Evolutionary conservation across 164 flowering plant genomes (phyloP).

Genomic region (Magnolia officinalis): DNA sequence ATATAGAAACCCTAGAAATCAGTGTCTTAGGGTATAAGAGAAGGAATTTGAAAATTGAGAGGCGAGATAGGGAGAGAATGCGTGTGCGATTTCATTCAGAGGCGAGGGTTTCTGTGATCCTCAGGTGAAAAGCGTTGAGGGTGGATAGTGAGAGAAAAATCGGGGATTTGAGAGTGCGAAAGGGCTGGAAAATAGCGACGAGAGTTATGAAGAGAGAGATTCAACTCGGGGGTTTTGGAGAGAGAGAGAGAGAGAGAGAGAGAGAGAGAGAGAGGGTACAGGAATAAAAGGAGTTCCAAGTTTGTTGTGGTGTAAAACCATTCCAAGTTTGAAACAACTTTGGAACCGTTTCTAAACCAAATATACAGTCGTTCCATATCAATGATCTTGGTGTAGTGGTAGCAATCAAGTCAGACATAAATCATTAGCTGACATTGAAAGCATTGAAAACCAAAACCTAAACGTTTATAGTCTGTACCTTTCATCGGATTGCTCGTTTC

Average conservation of each 20-base stretch:
- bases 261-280: slow-evolving; percentile 7
- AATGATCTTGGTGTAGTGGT: no score
- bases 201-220: slow-evolving; percentile 19
- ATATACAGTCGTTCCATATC: no score
- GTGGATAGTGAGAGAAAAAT: background rate
- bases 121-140: slow-evolving; percentile 9
- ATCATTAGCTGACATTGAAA: no score
- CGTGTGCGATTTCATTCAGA: background rate
- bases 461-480: no score
- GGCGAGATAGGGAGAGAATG: background rate
- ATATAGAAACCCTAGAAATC: slow-evolving; percentile 8
- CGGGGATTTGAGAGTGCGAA: slow-evolving; percentile 31
- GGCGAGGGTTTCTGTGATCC: background rate
- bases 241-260: slow-evolving; percentile 7
- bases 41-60: background rate
- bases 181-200: slow-evolving; percentile 13
- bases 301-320: no score
- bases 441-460: no score
- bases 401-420: no score
- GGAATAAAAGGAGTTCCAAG: background rate
- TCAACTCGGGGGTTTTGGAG: no score
- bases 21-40: background rate
- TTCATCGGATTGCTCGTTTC: no score
- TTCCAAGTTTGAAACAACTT: no score
- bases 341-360: no score